Evolutionary conservation across 371 early-diverging fungal genomes (phyloP).

Genomic region (Coemansia linderi): DNA sequence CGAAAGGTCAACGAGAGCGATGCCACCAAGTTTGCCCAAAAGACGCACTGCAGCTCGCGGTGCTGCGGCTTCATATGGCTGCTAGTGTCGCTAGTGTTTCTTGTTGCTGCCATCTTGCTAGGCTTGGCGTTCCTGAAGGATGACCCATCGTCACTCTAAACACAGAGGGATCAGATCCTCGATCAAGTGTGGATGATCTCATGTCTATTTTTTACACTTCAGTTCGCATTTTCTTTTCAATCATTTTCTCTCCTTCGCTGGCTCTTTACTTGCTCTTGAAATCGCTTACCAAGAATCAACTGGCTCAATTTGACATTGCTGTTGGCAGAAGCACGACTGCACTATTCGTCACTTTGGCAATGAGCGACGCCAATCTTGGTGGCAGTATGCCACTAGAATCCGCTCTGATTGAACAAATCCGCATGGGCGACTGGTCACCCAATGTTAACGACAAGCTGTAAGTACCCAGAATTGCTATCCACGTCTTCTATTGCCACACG

Average conservation of each 20-base stretch:
- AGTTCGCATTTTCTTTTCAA: no score
- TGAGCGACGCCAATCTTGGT: constrained; percentile 1
- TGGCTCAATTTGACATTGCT: neutral
- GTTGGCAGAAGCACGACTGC: neutral
- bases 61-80: constrained; percentile 92
- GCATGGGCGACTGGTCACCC: constrained; percentile 35
- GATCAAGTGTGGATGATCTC: neutral
- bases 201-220: constrained; percentile 7
- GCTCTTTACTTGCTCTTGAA: neutral
- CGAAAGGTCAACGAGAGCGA: constrained; percentile 91
- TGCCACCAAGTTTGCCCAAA: constrained; percentile 83
- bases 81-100: constrained; percentile 76
- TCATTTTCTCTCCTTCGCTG: neutral
- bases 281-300: no score
- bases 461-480: constrained; percentile 4
- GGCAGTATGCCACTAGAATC: constrained; percentile 19
- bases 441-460: constrained; percentile 41
- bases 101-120: constrained; percentile 74
- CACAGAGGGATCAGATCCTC: neutral
- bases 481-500: neutral
- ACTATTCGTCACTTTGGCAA: neutral
- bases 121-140: constrained; percentile 81
- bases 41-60: constrained; percentile 79
- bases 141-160: constrained; percentile 14
- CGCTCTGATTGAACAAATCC: constrained; percentile 31